Evolutionary conservation across 148 eudicot species (phyloP).

Genomic region (Linanthus parryae): DNA sequence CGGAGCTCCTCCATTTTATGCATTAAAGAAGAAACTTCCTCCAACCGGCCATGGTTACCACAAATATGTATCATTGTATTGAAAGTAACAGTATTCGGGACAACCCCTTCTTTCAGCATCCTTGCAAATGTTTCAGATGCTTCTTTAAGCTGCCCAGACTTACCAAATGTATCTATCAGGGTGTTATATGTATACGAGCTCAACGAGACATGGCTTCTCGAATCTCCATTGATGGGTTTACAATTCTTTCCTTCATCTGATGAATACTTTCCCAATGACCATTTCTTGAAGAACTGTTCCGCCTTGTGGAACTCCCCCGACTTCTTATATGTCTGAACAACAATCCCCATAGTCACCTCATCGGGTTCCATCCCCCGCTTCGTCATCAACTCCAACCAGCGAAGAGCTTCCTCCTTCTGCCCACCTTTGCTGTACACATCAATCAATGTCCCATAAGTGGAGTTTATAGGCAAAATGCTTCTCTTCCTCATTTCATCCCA

Average conservation of each 20-base stretch:
- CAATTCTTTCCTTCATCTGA: constrained; percentile 1
- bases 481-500: constrained; percentile 69
- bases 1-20: constrained; percentile 59
- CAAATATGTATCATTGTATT: constrained; percentile 83
- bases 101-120: constrained; percentile 62
- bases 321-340: constrained; percentile 75
- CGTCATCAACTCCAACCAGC: constrained; percentile 74
- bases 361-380: constrained; percentile 74
- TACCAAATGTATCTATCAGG: constrained; percentile 85
- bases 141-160: constrained; percentile 65
- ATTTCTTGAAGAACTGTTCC: constrained; percentile 67
- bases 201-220: constrained; percentile 31
- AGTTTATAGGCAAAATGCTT: constrained; percentile 49
- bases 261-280: constrained; percentile 36
- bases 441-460: constrained; percentile 84
- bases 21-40: constrained; percentile 52
- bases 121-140: constrained; percentile 56
- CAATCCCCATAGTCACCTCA: constrained; percentile 81
- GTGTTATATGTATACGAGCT: constrained; percentile 80
- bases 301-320: constrained; percentile 77
- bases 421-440: constrained; percentile 94
- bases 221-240: constrained; percentile 14
- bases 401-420: constrained; percentile 44
- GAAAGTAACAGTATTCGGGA: constrained; percentile 75
- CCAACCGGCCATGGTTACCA: constrained; percentile 61